These are phyloP conservation scores for Exophiala sp. DNA, from an alignment of 2,329 filamentous ascomycete genomes.

Conservation along the genomic window DNA sequence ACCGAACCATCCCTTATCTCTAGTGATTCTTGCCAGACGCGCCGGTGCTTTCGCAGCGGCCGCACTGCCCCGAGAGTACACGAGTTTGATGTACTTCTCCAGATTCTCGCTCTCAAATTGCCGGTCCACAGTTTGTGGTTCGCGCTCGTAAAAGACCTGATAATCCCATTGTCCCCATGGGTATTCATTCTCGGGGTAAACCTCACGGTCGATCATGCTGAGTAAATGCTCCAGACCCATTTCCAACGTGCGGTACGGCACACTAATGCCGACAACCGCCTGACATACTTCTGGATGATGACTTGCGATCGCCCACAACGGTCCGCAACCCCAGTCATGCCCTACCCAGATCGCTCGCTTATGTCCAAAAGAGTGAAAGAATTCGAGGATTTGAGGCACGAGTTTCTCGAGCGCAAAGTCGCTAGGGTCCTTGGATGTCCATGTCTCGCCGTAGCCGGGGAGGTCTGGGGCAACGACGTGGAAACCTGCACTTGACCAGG, in stretches of 20 bases:
- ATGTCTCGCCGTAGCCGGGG: slow-evolving; percentile 40
- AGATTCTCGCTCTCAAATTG: background rate
- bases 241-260: slow-evolving; percentile 43
- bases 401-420: slow-evolving; percentile 5
- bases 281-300: slow-evolving; percentile 11
- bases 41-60: background rate
- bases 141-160: slow-evolving; percentile 4
- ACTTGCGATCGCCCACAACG: slow-evolving; percentile 1
- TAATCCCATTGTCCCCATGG: slow-evolving; percentile 6
- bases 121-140: background rate
- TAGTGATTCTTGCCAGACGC: slow-evolving; percentile 6
- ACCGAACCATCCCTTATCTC: slow-evolving; percentile 27
- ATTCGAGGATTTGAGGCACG: slow-evolving; percentile 1
- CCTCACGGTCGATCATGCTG: slow-evolving; percentile 38
- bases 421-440: slow-evolving; percentile 1
- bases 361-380: slow-evolving; percentile 5
- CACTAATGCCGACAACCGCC: slow-evolving; percentile 26
- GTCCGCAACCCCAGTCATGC: slow-evolving; percentile 22
- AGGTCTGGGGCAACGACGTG: slow-evolving; percentile 39
- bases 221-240: slow-evolving; percentile 37
- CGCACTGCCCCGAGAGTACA: slow-evolving; percentile 1
- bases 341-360: slow-evolving; percentile 23
- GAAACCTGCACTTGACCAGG: slow-evolving; percentile 39
- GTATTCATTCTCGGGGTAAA: slow-evolving; percentile 45
- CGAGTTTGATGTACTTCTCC: background rate